Evolutionary conservation across 2,329 filamentous ascomycete species (phyloP), one percentile per base, ranked within the genome.

Genomic region (Aspergillus transmontanensis): DNA sequence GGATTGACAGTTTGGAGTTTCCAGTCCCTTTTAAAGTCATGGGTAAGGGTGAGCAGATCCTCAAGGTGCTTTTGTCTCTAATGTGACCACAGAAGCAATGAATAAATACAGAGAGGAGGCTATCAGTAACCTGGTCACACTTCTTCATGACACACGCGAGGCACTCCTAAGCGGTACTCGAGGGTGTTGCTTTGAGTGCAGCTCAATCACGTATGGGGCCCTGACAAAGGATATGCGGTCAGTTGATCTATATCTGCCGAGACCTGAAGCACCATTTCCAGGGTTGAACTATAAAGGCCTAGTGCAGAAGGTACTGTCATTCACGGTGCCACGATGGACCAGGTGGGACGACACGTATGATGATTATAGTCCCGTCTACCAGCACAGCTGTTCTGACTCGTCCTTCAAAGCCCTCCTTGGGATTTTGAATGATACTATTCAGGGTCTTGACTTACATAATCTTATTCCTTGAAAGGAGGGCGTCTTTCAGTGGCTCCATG

Each of bases 161-260:
- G 58, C 28, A 4, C 56, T 72, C 16, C 32, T 66, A 14, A 34
- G 10, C n/a, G 61, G 61, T 9, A 43, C 0, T 46, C 19, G 14
- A 46, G 71, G 71, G 3, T 74, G 72, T 57, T 0, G 41, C 14
- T 72, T 68, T 41, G 69, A 71, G 30, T 73, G 72, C 46, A 60
- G 63, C 11, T 68, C 70, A 61, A 71, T 72, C 6, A 71, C 72
- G 70, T 66, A 63, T 53, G 71, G 70, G 19, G 65, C 65, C 34
- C 62, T 72, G 11, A 64, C 61, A 36, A 60, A 57, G 46, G 19
- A 64, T 7, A 67, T 69, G 64, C 57, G 63, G 6, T 64, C 60
- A 57, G 58, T 26, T n/a, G 16, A 23, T 45, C 12, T 36, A 14
- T 51, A 70, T 64, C 60, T 46, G 32, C 64, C 63, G 26, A 60